A percentile compares a stretch with the other conserved stretches of the same genome.
Conservation (phyloP, 139 green algal species). For the Pseudopediastrum boryanum region DNA sequence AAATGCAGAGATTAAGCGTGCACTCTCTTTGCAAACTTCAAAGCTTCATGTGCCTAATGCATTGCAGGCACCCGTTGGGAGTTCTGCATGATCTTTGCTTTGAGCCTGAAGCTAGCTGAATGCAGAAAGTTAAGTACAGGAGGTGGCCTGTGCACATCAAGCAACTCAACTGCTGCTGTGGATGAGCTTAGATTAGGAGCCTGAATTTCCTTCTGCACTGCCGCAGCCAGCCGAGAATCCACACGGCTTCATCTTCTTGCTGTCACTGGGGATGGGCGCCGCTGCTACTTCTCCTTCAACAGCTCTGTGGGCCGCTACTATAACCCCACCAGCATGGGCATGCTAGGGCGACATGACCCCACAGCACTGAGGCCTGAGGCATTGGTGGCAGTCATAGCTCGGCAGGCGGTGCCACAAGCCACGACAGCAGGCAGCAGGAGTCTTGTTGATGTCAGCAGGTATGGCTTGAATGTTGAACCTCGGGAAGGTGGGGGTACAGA, state of each 20-base stretch:
- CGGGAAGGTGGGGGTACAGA: too few relatives aligned
- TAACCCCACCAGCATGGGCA: conserved; percentile 1
- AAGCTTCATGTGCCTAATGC: too few relatives aligned
- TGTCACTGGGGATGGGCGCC: conserved; percentile 82
- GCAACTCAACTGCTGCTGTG: background rate
- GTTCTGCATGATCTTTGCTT: too few relatives aligned
- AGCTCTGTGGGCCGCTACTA: background rate
- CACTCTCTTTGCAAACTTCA: too few relatives aligned
- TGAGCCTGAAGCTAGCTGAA: too few relatives aligned
- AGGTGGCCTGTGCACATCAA: too few relatives aligned
- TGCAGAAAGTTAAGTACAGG: too few relatives aligned
- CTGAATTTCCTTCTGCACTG: background rate
- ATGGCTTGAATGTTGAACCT: background rate
- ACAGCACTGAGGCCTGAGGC: conserved; percentile 44
- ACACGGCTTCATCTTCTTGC: conserved; percentile 82
- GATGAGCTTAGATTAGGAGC: background rate
- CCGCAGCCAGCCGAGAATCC: conserved; percentile 64
- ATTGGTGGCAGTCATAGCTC: conserved; percentile 62
- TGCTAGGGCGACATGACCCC: conserved; percentile 16
- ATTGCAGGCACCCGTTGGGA: too few relatives aligned
- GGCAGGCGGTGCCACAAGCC: conserved; percentile 59
- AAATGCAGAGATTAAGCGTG: background rate
- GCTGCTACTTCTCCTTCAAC: conserved; percentile 85
- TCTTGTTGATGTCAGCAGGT: conserved; percentile 44
- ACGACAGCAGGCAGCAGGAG: conserved; percentile 9